Evolutionary conservation across 805 yeast genomes (phyloP), one percentile per base, ranked within the genome.

Genomic region (Cyberlindnera saturnus): DNA sequence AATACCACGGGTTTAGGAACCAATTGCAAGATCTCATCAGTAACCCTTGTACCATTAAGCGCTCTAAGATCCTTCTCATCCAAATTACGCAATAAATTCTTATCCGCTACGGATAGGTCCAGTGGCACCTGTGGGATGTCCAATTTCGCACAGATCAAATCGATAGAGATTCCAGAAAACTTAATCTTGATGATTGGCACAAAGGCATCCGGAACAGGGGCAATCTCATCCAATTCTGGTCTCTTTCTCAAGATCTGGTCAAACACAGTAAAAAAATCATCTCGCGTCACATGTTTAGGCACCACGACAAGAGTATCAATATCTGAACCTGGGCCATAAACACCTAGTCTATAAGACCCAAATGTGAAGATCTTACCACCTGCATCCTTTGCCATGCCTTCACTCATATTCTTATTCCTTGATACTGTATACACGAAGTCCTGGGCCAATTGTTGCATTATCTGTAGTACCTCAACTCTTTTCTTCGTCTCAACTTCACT

Each of bases 251-350:
- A 63, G 13, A 93, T 62, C 36, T 74, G 74, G 32, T 73, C 86
- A 66, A 93, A 89, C 0, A 86, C 89, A 1, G 75, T 77, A 60
- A 93, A 93, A 60, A 91, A 93, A 63, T 90, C 93, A 20, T 86
- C 93, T 50, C 96, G 75, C 1, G 86, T 73, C 13, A 93, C 96
- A 63, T 93, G 98, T 56, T 91, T 93, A 2, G 99, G 99, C 15
- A 87, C 97, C 23, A 91, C 97, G n/a, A 93, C 86, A 37, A 93
- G 68, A 0, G 98, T 86, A 70, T 93, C 99, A 47, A 93, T 91
- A 82, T 93, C 99, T 0, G 96, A 85, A 1, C 99, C 98, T 0
- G 98, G 98, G 0, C 98, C 98, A 66, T 90, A 88, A 13, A 93
- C 99, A 4, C 99, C 99, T 36, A 93, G 67, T 49, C 96, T 73